Evolutionary conservation across 768 basidiomycete species (phyloP), one percentile per base, ranked within the genome.

Genomic region (Tylopilus vinaceipallidus): DNA sequence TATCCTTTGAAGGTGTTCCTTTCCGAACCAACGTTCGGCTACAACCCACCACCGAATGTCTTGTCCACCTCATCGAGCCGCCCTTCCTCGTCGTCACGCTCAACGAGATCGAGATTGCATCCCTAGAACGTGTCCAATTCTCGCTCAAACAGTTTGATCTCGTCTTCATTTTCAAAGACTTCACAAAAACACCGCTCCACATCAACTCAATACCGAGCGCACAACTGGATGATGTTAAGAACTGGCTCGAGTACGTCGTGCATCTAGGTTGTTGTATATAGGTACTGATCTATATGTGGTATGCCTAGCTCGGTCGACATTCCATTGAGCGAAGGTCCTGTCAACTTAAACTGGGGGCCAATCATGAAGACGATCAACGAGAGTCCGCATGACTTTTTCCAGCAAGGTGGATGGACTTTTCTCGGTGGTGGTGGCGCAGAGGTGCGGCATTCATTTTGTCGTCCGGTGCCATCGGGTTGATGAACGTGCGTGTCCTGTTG

Each of bases 311-410:
- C 95, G 6, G 94, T 98, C 48, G 97, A 99, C 64, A 95, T 99
- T 49, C 87, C 97, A 8, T 80, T 97, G 72, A 88, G 88, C 39
- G 95, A 98, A 69, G 89, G 95, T 5, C 91, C 92, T 7, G 92
- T 99, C 73, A 98, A 98, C 69, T 75, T 98, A 71, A 95, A 97
- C 63, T 99, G 95, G 97, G 85, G 86, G 6, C 90, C 89, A 3
- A 97, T 99, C 67, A 98, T 99, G 93, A 98, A 98, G 71, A 95
- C 92, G 33, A 86, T 98, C 71, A 97, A 97, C 55, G 95, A 98
- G 56, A 91, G 87, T 55, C 94, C 97, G 0, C 84, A 88, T 57
- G 91, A 89, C 24, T 99, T 98, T 74, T 99, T 95, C 83, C 86
- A 87, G 54, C 83, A 86, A 42, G 94, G 93, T n/a, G 97, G 97